These are phyloP conservation scores for Chaetothyriales sp. DNA, from an alignment of 2,329 filamentous ascomycete genomes.

Conservation along the genomic window DNA sequence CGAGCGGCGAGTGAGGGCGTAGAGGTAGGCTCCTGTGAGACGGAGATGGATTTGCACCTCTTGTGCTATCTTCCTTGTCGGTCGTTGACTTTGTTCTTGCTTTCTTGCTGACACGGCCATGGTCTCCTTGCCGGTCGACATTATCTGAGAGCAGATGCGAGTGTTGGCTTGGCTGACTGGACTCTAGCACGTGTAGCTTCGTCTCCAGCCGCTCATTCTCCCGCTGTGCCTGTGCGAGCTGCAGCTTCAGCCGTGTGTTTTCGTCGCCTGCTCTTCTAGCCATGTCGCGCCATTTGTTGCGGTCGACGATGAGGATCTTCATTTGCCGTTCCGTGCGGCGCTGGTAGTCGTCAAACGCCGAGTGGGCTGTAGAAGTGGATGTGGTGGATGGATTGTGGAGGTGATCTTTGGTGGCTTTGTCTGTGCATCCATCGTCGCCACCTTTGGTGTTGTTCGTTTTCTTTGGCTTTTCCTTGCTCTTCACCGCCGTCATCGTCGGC, in stretches of 20 bases:
- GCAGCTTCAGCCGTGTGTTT: slow-evolving; percentile 11
- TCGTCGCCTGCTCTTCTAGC: slow-evolving; percentile 13
- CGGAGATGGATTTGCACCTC: not conserved
- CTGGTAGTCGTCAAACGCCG: slow-evolving; percentile 45
- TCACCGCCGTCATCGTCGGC: too few relatives aligned
- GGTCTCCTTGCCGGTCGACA: not conserved
- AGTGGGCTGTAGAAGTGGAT: slow-evolving; percentile 17
- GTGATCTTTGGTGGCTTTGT: not conserved
- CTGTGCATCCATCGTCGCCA: not conserved
- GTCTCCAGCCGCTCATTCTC: slow-evolving; percentile 7
- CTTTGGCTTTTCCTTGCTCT: not conserved
- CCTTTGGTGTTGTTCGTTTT: not conserved
- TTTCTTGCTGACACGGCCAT: not conserved
- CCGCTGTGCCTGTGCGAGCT: slow-evolving; percentile 6
- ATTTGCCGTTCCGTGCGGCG: slow-evolving; percentile 45
- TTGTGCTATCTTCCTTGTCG: not conserved
- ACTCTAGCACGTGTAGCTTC: not conserved
- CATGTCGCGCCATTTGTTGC: slow-evolving; percentile 9
- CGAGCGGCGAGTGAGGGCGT: not conserved
- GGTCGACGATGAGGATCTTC: slow-evolving; percentile 32
- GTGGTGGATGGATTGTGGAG: not conserved
- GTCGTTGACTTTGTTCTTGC: not conserved
- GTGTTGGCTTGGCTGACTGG: not conserved
- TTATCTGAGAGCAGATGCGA: not conserved
- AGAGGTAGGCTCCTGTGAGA: not conserved